These are phyloP conservation scores for Zangia roseola DNA, from an alignment of 768 basidiomycete genomes.

Conservation along the genomic window DNA sequence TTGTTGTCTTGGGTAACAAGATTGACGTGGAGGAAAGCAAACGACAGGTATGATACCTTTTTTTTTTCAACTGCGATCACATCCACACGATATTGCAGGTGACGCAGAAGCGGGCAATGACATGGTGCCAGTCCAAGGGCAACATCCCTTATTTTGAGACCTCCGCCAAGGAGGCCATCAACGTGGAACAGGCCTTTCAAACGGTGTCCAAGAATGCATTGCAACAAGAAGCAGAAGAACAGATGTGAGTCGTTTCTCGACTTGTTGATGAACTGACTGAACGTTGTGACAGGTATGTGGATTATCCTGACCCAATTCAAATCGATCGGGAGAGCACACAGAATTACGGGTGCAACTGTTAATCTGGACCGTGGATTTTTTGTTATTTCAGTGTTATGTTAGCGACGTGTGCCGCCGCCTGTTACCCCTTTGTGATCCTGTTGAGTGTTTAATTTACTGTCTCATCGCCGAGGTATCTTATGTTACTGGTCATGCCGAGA, in stretches of 20 bases:
- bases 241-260: constrained; percentile 61
- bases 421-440: constrained; percentile 34
- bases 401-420: constrained; percentile 23
- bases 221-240: constrained; percentile 95
- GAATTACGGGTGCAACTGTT: constrained; percentile 92
- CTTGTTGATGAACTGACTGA: constrained; percentile 12
- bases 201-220: constrained; percentile 99
- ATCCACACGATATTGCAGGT: constrained; percentile 51
- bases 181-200: constrained; percentile 99
- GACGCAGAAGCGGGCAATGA: constrained; percentile 99
- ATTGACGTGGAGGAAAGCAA: constrained; percentile 99
- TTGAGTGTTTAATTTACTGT: constrained; percentile 36
- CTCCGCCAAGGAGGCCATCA: constrained; percentile 99
- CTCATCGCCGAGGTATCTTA: constrained; percentile 23
- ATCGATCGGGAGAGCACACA: constrained; percentile 92
- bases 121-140: constrained; percentile 99
- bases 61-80: neutral
- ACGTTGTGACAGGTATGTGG: constrained; percentile 72
- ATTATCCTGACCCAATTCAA: constrained; percentile 98
- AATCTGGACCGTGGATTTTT: constrained; percentile 32
- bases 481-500: constrained; percentile 15
- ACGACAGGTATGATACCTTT: constrained; percentile 66
- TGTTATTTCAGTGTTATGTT: constrained; percentile 25
- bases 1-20: constrained; percentile 99
- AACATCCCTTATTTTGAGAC: constrained; percentile 99